These are phyloP conservation scores for Aureobasidium uvarum DNA, from an alignment of 2,329 filamentous ascomycete genomes.

Conservation along the genomic window DNA sequence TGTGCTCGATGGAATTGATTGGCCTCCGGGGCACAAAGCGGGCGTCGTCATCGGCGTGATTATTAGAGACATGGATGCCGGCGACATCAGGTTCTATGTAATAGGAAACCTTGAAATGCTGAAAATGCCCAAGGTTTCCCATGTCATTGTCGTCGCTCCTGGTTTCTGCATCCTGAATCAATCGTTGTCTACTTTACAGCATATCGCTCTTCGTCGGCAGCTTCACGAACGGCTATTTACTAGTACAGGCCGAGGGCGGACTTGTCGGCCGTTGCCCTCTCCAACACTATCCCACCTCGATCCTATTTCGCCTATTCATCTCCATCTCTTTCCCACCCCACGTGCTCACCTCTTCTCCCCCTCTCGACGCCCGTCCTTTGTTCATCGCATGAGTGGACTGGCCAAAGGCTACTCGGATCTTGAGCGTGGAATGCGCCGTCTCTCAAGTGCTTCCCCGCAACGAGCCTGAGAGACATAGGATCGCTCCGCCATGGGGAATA, in stretches of 20 bases:
- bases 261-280: conserved; percentile 9
- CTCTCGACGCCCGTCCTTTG: not conserved
- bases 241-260: conserved; percentile 8
- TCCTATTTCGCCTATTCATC: conserved; percentile 3
- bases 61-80: not conserved
- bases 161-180: not conserved
- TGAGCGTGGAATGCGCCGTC: conserved; percentile 28
- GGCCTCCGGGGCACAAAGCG: not conserved
- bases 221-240: conserved; percentile 10
- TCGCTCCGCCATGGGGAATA: conserved; percentile 20
- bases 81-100: not conserved
- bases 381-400: conserved; percentile 11
- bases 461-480: conserved; percentile 23
- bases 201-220: not conserved
- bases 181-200: not conserved
- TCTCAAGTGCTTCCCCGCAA: conserved; percentile 25
- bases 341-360: conserved; percentile 3
- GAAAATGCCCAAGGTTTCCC: not conserved
- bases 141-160: not conserved
- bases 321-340: conserved; percentile 1
- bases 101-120: not conserved
- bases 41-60: conserved; percentile 10
- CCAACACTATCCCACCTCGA: conserved; percentile 3
- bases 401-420: not conserved
- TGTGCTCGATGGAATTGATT: not conserved